A percentile compares a stretch with the other conserved stretches of the same genome.
Conservation (phyloP, 1,284 basidiomycete species). For the Caloboletus firmus region DNA sequence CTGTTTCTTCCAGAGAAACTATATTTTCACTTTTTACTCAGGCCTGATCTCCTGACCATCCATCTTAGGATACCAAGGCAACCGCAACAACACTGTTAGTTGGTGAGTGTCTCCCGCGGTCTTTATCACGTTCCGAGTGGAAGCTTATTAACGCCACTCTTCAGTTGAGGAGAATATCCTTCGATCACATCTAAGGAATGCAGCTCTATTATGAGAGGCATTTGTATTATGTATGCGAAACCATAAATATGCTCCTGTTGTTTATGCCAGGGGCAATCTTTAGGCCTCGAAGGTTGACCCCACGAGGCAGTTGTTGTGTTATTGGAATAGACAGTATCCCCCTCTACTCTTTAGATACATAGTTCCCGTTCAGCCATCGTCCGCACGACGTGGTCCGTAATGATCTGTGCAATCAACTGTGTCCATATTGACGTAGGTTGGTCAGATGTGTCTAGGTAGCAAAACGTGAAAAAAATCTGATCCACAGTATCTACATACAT, state of each 20-base stretch:
- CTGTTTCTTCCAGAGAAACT: constrained; percentile 2
- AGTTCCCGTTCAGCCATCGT: not conserved
- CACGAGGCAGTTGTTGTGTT: not conserved
- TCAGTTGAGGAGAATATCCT: constrained; percentile 40
- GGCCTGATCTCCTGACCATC: constrained; percentile 7
- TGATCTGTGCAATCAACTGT: not conserved
- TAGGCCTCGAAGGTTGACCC: not conserved
- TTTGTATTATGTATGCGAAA: not conserved
- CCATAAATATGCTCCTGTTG: not conserved
- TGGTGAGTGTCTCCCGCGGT: constrained; percentile 41
- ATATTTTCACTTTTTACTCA: not conserved
- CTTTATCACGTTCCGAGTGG: constrained; percentile 4
- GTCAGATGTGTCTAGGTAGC: constrained; percentile 3
- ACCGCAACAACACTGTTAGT: constrained; percentile 65
- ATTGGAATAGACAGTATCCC: not conserved
- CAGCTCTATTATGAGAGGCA: constrained; percentile 33
- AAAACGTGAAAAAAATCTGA: not conserved
- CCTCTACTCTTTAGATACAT: not conserved
- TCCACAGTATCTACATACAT: constrained; percentile 1
- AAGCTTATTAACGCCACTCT: constrained; percentile 1
- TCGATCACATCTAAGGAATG: constrained; percentile 33
- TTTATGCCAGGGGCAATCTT: not conserved
- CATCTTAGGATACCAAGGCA: constrained; percentile 59
- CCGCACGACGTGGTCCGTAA: not conserved
- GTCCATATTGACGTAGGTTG: not conserved